Evolutionary conservation across 768 basidiomycete genomes (phyloP).

Genomic region (Trametes elegans): DNA sequence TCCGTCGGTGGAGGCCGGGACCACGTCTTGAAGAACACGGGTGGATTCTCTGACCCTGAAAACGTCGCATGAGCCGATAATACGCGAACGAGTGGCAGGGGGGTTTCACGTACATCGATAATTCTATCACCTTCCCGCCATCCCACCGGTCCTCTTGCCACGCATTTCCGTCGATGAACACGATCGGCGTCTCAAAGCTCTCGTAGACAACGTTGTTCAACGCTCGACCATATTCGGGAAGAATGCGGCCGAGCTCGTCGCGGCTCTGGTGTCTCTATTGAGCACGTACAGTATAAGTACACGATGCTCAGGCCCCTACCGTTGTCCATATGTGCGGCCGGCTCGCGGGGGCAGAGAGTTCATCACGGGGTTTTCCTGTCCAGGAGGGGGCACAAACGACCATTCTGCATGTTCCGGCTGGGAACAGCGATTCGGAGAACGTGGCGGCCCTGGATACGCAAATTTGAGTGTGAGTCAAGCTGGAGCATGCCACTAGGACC

Average conservation of each 20-base stretch:
- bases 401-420: too few relatives aligned
- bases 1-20: background rate
- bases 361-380: too few relatives aligned
- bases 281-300: background rate
- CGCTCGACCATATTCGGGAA: constrained; percentile 16
- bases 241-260: constrained; percentile 16
- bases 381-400: too few relatives aligned
- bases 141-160: constrained; percentile 20
- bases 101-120: constrained; percentile 22
- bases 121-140: constrained; percentile 7
- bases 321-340: constrained; percentile 4
- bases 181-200: constrained; percentile 15
- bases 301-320: background rate
- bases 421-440: too few relatives aligned
- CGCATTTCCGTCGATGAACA: constrained; percentile 17
- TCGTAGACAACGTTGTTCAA: constrained; percentile 17
- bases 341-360: background rate
- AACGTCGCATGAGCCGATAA: background rate
- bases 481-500: too few relatives aligned
- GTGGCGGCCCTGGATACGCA: too few relatives aligned
- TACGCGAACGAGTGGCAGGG: too few relatives aligned
- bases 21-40: background rate
- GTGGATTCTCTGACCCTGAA: constrained; percentile 1
- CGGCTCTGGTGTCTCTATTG: constrained; percentile 15
- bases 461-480: too few relatives aligned